Evolutionary conservation across 345 rosid genomes (phyloP), one percentile per base, ranked within the genome.

Genomic region (Hypericum perforatum): DNA sequence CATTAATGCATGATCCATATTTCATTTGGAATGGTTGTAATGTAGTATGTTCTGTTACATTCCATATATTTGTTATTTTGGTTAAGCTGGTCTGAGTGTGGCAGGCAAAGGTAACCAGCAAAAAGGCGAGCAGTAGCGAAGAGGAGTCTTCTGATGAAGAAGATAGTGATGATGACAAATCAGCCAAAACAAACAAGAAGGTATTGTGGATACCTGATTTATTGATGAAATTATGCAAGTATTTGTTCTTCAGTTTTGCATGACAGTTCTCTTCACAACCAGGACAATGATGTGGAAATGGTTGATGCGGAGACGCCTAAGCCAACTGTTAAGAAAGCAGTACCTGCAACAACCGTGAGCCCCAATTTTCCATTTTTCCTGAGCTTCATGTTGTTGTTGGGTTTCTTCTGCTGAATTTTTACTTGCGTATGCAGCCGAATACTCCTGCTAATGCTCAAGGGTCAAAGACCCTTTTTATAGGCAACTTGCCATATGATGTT

Each of bases 391-490:
- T 1, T 1, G 29, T 1, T 13, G 15, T 41, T 43, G 3, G 1
- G 8, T 12, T 9, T 0, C 57, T 11, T 5, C 48, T 7, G 14
- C 11, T 0, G 9, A 0, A 14, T 39, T 29, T 39, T 11, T 10
- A 39, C n/a, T 6, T 46, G 15, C 36, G 5, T 56, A 6, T 72
- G 68, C 80, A 92, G 97, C 79, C 78, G 6, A 72, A 82, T 57
- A 81, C 92, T 0, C 95, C 92, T 7, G 44, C 52, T 9, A 65
- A 95, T 22, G 32, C 32, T 22, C 2, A 22, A 0, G 97, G 80
- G 41, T 59, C 79, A 45, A 88, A 75, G 80, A 82, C 91, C 0
- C 61, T 88, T 9, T 92, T 83, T 45, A 82, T 64, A 36, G 97
- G 77, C 46, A 92, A 92, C 68, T 68, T 92, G 9, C 54, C 97